Conservation (phyloP, 2,329 filamentous ascomycete species). For the Acrodontium crateriforme region DNA sequence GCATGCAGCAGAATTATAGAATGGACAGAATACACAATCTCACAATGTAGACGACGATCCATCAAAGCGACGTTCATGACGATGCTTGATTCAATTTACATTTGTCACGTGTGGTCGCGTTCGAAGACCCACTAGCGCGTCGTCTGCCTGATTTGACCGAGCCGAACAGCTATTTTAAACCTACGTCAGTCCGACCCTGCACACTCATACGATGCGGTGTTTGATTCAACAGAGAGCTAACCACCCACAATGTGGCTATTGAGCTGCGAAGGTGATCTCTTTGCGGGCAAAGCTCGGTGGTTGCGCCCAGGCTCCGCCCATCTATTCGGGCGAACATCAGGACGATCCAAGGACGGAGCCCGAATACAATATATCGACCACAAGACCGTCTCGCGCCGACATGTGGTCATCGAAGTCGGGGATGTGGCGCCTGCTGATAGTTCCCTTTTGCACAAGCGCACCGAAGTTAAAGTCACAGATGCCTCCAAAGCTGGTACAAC, state of each 20-base stretch:
- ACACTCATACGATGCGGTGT: too few species aligned
- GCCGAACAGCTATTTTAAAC: too few species aligned
- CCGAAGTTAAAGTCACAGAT: slow-evolving; percentile 61
- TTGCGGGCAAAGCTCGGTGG: slow-evolving; percentile 30
- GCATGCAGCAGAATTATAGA: too few species aligned
- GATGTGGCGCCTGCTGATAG: slow-evolving; percentile 52
- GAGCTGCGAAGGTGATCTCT: slow-evolving; percentile 41
- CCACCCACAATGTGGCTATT: slow-evolving; percentile 37
- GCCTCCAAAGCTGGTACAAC: slow-evolving; percentile 74
- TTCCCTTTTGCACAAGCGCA: slow-evolving; percentile 42
- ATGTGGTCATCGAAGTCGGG: slow-evolving; percentile 64
- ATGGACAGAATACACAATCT: too few species aligned
- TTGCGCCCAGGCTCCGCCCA: slow-evolving; percentile 16
- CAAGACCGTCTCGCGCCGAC: slow-evolving; percentile 76
- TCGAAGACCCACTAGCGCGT: too few species aligned
- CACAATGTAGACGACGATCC: too few species aligned
- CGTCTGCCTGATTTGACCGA: too few species aligned
- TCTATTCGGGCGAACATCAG: slow-evolving; percentile 52
- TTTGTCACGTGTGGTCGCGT: too few species aligned
- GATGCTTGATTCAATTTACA: too few species aligned
- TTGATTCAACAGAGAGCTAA: too few species aligned
- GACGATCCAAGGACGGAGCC: slow-evolving; percentile 29
- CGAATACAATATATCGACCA: slow-evolving; percentile 54
- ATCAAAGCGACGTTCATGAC: too few species aligned
- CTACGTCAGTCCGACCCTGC: too few species aligned